Evolutionary conservation across 108 stramenopile genomes (phyloP), one percentile per base, ranked within the genome.

Genomic region (Pelagomonas calceolata): DNA sequence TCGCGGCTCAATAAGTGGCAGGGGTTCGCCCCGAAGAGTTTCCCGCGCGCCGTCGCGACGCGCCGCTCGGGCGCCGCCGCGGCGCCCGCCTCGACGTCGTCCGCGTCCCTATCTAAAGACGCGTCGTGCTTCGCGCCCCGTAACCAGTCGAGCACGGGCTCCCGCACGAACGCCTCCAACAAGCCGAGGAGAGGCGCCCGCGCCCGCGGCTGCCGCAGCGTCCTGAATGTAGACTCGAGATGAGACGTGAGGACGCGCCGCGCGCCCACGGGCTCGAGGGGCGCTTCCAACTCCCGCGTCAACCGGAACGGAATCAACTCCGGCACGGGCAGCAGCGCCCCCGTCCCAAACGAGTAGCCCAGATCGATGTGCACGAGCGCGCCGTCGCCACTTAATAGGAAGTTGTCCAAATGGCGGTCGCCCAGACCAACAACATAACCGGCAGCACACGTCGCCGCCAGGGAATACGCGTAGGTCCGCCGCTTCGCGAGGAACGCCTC

Each of bases 261-360:
- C 0, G 65, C 30, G 66, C 80, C 81, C 7, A 84, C 78, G 10
- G 83, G 83, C 67, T 46, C 60, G 46, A 84, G 80, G 10, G 78
- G 65, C 43, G 43, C 45, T 32, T 30, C 46, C 37, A 85, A 67
- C 66, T 82, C 76, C 26, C 69, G 77, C 33, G 83, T 84, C 18
- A 85, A 73, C 29, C 84, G 80, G 70, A 85, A 85, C 26, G 84
- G 84, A 30, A 79, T 76, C 10, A 85, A 43, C 64, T 85, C 84
- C 18, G 84, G 84, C 34, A 85, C 79, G 16, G 76, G 76, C 36
- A 85, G 77, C 14, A 66, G 35, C 18, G 76, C 31, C 0, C 66
- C 83, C 32, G 80, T 35, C n/a, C 83, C 84, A 66, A 84, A 84
- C 12, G 80, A 63, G 32, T 75, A 78, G 10, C 81, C 83, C 30